These are phyloP conservation scores for Delonix regia DNA, from an alignment of 306 rosid species.

Conservation along the genomic window DNA sequence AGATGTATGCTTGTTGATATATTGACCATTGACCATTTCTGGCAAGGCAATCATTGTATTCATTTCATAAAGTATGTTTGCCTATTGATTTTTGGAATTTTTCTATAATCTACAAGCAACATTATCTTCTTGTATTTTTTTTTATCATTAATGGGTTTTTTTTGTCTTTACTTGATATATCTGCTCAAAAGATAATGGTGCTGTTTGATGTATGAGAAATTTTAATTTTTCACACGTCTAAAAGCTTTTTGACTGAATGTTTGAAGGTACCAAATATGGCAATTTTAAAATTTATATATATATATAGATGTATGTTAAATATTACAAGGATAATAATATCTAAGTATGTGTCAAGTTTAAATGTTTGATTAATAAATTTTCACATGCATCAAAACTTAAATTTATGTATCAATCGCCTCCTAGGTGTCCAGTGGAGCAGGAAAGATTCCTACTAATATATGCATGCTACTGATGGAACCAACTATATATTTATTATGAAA, in stretches of 20 bases:
- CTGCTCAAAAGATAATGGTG: not conserved
- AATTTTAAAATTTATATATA: not conserved
- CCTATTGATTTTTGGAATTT: not conserved
- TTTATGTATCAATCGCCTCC: too few relatives aligned
- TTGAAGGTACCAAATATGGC: not conserved
- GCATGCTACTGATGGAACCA: too few relatives aligned
- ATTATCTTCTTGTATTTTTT: not conserved
- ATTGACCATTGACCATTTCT: constrained; percentile 10
- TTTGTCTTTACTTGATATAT: not conserved
- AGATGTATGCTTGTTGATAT: constrained; percentile 14
- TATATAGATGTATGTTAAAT: not conserved
- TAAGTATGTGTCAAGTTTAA: not conserved
- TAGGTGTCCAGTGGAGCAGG: too few relatives aligned
- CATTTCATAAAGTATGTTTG: constrained; percentile 17
- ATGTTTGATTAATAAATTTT: not conserved
- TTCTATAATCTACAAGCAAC: not conserved
- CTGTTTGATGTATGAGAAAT: too few relatives aligned
- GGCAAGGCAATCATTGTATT: constrained; percentile 31
- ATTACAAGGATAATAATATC: not conserved
- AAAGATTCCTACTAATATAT: too few relatives aligned
- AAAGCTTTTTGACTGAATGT: not conserved
- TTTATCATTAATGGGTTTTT: not conserved
- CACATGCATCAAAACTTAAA: too few relatives aligned
- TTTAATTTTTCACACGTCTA: not conserved
- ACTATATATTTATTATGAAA: too few relatives aligned